phyloP scores from a whole-genome alignment of 176 grass and related monocot genomes.

The Oropetium thomaeum region DNA sequence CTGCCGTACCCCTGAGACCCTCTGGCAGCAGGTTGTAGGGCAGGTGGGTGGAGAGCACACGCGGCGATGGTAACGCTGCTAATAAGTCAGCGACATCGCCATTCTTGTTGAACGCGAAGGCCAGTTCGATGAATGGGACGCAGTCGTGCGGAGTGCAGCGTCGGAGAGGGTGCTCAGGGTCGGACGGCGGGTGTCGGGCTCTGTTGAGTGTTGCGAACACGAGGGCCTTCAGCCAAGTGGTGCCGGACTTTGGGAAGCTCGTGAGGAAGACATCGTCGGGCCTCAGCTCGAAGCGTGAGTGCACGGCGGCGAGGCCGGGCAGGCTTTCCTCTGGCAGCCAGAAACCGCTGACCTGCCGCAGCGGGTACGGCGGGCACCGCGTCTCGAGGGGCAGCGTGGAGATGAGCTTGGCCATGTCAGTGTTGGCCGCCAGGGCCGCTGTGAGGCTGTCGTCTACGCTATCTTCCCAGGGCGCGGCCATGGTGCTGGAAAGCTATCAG shows the following conservation, averaged over 20 bases:
- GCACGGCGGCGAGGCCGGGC: neutral
- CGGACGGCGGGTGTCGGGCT: neutral
- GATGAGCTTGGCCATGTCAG: neutral
- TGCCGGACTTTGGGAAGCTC: constrained; percentile 39
- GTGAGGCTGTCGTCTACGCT: neutral
- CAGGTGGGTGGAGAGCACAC: no score
- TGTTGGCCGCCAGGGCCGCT: no score
- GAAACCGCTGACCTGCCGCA: neutral
- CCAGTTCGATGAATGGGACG: constrained; percentile 17
- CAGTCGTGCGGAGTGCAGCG: constrained; percentile 32
- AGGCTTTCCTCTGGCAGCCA: neutral
- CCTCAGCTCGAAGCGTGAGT: neutral
- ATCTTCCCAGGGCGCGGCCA: neutral
- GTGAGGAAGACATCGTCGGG: constrained; percentile 29
- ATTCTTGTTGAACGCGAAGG: neutral
- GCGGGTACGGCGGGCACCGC: neutral
- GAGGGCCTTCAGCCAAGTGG: constrained; percentile 39
- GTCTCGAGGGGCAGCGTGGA: neutral
- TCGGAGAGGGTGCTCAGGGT: neutral
- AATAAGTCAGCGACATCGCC: neutral
- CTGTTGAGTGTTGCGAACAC: neutral
- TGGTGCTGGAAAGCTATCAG: no score
- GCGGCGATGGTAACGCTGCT: no score
- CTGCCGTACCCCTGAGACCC: no score
- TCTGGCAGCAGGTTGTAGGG: no score